Evolutionary conservation across 805 yeast genomes (phyloP), one percentile per base, ranked within the genome.

Genomic region (Jamesozyma spencerorum): DNA sequence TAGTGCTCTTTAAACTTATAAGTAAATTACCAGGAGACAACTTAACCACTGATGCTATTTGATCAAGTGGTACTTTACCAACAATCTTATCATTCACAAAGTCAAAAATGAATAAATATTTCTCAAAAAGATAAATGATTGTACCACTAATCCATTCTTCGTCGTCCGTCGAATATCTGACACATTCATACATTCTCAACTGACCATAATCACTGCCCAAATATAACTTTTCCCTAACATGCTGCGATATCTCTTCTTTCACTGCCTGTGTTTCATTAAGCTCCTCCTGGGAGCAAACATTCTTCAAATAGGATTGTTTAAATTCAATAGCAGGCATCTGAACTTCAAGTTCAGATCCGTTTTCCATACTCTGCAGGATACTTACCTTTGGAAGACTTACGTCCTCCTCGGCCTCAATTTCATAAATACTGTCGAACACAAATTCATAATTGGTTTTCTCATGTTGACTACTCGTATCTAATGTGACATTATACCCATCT

Each of bases 81-180:
- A 65, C 51, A 10, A 71, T 47, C 2, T 46, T 40, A 22, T 50
- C 44, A 1, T 50, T 53, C 5, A 49, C 50, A 5, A 24, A 31
- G 38, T 56, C 52, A 36, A 41, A 47, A 3, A 56, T 38, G 5
- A 55, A 37, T 12, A 58, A 31, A 20, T 31, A 36, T 3, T 49
- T 39, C 6, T 44, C 38, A 35, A 53, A 57, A 18, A 47, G 40
- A 29, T 47, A 45, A 3, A 46, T 40, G 4, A 44, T 40, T 2
- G 47, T 47, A 11, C 45, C 40, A 14, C 38, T 37, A 29, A 66
- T 70, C 75, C 76, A 74, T 13, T 57, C 53, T 2, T 43, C 50
- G 1, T 70, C 74, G 48, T 69, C 69, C 3, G 65, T 58, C 13
- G 75, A 68, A 15, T 71, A 64, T 15, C 62, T 57, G 18, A 70